Evolutionary conservation across 305 asterid species (phyloP).

Genomic region (Fraxinus nigra): DNA sequence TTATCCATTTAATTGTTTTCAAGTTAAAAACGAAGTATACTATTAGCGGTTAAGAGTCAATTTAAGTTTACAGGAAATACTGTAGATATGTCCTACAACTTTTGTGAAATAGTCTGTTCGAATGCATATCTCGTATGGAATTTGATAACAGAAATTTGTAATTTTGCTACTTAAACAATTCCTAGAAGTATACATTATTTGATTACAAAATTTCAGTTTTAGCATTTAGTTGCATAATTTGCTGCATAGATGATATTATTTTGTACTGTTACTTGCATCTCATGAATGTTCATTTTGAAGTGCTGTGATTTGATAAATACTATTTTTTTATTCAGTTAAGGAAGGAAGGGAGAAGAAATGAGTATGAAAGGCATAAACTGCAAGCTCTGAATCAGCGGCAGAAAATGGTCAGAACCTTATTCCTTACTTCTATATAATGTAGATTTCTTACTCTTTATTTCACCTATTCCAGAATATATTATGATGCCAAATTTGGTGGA

Average conservation of each 20-base stretch:
- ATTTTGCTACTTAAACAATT: background rate
- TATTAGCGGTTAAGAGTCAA: background rate
- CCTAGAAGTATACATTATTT: background rate
- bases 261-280: slow-evolving; percentile 3
- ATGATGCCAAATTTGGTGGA: background rate
- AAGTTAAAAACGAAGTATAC: background rate
- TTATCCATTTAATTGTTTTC: background rate
- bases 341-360: slow-evolving; percentile 98
- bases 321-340: slow-evolving; percentile 53
- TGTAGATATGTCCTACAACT: background rate
- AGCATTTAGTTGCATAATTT: background rate
- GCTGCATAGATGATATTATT: background rate
- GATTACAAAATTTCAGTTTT: background rate
- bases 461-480: background rate
- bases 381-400: slow-evolving; percentile 97
- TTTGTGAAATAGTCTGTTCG: background rate
- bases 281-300: slow-evolving; percentile 11
- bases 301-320: background rate
- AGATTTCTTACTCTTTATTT: background rate
- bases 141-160: background rate
- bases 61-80: background rate
- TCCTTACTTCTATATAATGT: background rate
- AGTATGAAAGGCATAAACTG: slow-evolving; percentile 93
- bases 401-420: slow-evolving; percentile 68
- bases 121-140: background rate